phyloP scores from a whole-genome alignment of 2,329 filamentous ascomycete genomes.

The Apiospora sp. region DNA sequence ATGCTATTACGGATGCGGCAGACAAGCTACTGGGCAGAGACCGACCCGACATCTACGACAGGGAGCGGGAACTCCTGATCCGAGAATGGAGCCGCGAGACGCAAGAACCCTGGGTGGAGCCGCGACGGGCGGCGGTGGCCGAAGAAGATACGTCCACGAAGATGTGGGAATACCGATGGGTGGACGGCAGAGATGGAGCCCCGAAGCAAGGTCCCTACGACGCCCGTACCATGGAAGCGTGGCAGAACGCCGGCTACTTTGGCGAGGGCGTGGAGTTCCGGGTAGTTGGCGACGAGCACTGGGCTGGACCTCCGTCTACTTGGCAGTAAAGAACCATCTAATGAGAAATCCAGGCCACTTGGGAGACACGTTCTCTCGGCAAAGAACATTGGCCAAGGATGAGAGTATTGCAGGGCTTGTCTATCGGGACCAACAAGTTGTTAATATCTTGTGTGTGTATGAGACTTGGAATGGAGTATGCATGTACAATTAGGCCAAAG shows the following conservation, averaged over 20 bases:
- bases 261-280: constrained; percentile 86
- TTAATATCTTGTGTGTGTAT: neutral
- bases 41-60: constrained; percentile 89
- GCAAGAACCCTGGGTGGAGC: constrained; percentile 80
- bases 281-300: constrained; percentile 61
- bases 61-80: constrained; percentile 82
- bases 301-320: constrained; percentile 48
- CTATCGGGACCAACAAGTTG: neutral
- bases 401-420: too few relatives aligned
- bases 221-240: constrained; percentile 83
- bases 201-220: constrained; percentile 89
- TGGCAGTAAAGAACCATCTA: neutral
- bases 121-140: constrained; percentile 38
- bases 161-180: constrained; percentile 94
- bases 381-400: too few relatives aligned
- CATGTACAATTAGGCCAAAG: neutral
- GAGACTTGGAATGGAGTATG: neutral
- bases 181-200: constrained; percentile 82
- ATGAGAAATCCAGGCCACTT: neutral
- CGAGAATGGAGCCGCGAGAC: constrained; percentile 86
- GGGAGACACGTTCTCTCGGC: too few relatives aligned
- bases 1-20: constrained; percentile 86
- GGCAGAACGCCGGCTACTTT: constrained; percentile 93
- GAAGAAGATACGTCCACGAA: constrained; percentile 36
- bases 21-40: constrained; percentile 86